Evolutionary conservation across 768 basidiomycete genomes (phyloP).

Genomic region (Trametes cingulata): DNA sequence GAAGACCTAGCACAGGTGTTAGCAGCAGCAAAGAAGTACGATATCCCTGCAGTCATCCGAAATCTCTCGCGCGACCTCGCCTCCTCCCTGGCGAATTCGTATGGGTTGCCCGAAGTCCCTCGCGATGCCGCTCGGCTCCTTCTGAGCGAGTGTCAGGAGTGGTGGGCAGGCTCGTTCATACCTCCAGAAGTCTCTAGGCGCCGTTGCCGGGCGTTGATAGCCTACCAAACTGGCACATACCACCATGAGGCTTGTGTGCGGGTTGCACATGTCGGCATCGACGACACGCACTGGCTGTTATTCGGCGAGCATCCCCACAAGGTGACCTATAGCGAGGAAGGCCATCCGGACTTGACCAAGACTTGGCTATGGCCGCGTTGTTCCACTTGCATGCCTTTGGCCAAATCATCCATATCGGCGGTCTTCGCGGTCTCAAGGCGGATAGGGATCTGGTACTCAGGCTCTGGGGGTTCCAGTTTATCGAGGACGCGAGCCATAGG

Average conservation of each 20-base stretch:
- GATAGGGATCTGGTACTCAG: no score
- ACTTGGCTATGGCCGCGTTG: neutral
- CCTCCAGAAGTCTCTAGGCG: neutral
- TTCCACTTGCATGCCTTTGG: no score
- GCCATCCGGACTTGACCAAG: neutral
- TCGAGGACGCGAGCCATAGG: no score
- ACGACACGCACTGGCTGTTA: neutral
- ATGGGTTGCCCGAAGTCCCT: neutral
- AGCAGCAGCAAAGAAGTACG: conserved; percentile 22
- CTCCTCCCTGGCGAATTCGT: neutral
- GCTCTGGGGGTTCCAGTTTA: no score
- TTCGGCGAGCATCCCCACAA: neutral
- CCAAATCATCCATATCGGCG: no score
- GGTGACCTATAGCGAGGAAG: neutral
- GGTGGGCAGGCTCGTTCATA: neutral
- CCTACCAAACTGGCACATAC: neutral
- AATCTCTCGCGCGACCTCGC: neutral
- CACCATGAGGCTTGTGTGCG: neutral
- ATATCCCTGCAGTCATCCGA: neutral
- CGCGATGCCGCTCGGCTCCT: neutral
- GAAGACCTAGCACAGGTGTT: conserved; percentile 14
- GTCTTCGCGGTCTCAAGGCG: no score
- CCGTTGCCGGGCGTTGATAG: neutral
- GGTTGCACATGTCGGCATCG: neutral
- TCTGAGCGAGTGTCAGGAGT: neutral